A percentile compares a stretch with the other conserved stretches of the same genome.
Conservation (phyloP, 805 yeast species). For the Cyberlindnera euphorbiae region DNA sequence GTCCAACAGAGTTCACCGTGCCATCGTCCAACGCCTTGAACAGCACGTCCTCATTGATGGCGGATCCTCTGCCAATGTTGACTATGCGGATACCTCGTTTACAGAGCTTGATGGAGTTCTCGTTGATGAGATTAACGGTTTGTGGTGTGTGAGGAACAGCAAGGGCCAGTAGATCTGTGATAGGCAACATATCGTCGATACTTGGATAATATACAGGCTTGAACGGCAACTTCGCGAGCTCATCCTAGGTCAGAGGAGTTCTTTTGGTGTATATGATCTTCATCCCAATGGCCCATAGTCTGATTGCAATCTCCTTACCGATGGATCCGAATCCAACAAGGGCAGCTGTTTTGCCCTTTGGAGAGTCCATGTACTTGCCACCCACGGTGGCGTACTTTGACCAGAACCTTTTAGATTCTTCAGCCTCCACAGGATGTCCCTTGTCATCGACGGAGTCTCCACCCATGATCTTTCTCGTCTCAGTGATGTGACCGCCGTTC, state of each 20-base stretch:
- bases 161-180: slow-evolving; percentile 53
- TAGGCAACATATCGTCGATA: slow-evolving; percentile 38
- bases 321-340: slow-evolving; percentile 75
- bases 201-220: slow-evolving; percentile 39
- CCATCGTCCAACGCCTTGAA: slow-evolving; percentile 56
- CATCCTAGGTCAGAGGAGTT: slow-evolving; percentile 33
- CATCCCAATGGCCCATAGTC: slow-evolving; percentile 60
- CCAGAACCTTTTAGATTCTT: slow-evolving; percentile 33
- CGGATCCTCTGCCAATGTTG: slow-evolving; percentile 72
- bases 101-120: slow-evolving; percentile 39
- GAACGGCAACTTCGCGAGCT: slow-evolving; percentile 38
- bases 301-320: slow-evolving; percentile 58
- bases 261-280: slow-evolving; percentile 58
- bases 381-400: slow-evolving; percentile 42
- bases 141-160: slow-evolving; percentile 62
- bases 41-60: slow-evolving; percentile 63
- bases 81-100: slow-evolving; percentile 56
- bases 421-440: slow-evolving; percentile 25
- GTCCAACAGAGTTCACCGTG: slow-evolving; percentile 58
- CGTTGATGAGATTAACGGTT: slow-evolving; percentile 52
- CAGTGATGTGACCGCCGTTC: slow-evolving; percentile 38
- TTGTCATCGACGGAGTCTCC: slow-evolving; percentile 27
- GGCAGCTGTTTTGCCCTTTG: slow-evolving; percentile 52
- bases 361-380: slow-evolving; percentile 43
- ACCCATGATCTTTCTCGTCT: slow-evolving; percentile 39